A percentile compares a stretch with the other conserved stretches of the same genome.
Evolutionary conservation across 305 asterid species (phyloP).

Genomic region (Coffea humblotiana): DNA sequence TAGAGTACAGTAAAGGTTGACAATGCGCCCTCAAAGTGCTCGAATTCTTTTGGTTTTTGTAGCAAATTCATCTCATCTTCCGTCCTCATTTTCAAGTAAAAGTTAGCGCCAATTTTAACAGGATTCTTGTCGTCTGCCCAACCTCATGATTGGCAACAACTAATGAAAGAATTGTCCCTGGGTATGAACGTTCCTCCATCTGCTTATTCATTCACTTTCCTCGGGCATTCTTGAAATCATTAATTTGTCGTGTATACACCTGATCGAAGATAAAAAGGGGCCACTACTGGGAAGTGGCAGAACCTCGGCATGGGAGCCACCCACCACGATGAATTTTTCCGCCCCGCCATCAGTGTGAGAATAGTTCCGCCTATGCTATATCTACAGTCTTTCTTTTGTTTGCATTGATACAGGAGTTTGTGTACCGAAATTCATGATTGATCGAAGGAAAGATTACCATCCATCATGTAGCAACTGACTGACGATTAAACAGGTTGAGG

Average conservation of each 20-base stretch:
- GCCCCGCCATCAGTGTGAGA: not conserved
- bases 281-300: not conserved
- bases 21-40: slow-evolving; percentile 1
- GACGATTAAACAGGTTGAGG: not conserved
- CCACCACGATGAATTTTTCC: not conserved
- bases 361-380: not conserved
- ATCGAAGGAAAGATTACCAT: not conserved
- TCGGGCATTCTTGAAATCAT: too few species aligned
- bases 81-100: not conserved
- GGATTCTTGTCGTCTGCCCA: not conserved
- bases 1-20: slow-evolving; percentile 16
- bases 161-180: not conserved
- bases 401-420: not conserved
- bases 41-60: slow-evolving; percentile 6
- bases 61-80: not conserved
- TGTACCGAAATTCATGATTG: not conserved
- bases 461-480: not conserved
- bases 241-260: not conserved
- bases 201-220: too few species aligned
- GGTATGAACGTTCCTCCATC: not conserved
- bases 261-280: not conserved
- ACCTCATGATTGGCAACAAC: not conserved
- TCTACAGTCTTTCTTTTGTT: not conserved
- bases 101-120: not conserved
- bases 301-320: too few species aligned